A percentile compares a stretch with the other conserved stretches of the same genome.
These are phyloP conservation scores for Eurotiales sp. DNA, from an alignment of 2,329 filamentous ascomycete genomes.

Conservation along the genomic window DNA sequence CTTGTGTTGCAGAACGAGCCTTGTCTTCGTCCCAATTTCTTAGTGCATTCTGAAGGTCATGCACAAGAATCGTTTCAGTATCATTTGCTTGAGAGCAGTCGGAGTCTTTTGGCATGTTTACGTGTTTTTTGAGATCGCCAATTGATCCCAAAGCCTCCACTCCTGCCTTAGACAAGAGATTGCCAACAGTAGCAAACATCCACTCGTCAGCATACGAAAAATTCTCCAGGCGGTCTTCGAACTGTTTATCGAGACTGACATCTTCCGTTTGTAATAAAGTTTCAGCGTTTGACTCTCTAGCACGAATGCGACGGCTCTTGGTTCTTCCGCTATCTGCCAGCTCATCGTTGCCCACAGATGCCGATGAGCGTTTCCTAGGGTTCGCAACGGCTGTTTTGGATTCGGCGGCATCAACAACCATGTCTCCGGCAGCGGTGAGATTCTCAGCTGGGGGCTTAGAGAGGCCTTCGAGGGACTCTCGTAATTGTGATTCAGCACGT, in stretches of 20 bases:
- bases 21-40: slow-evolving; percentile 45
- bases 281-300: slow-evolving; percentile 55
- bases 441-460: slow-evolving; percentile 22
- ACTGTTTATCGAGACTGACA: slow-evolving; percentile 51
- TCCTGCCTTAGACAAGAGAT: slow-evolving; percentile 50
- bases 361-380: slow-evolving; percentile 58
- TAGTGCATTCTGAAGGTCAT: slow-evolving; percentile 43
- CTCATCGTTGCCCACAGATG: slow-evolving; percentile 57
- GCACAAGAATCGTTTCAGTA: slow-evolving; percentile 29
- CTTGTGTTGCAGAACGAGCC: slow-evolving; percentile 42
- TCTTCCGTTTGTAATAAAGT: slow-evolving; percentile 43
- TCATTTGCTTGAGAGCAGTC: slow-evolving; percentile 17
- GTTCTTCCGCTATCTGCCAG: slow-evolving; percentile 53
- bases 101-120: slow-evolving; percentile 19
- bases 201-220: slow-evolving; percentile 55
- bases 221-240: slow-evolving; percentile 52
- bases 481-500: slow-evolving; percentile 34
- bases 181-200: slow-evolving; percentile 52
- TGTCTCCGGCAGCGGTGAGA: slow-evolving; percentile 19
- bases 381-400: slow-evolving; percentile 35
- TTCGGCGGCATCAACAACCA: slow-evolving; percentile 26
- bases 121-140: slow-evolving; percentile 32
- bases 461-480: slow-evolving; percentile 32
- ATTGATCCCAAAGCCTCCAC: slow-evolving; percentile 45
- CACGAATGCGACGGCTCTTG: slow-evolving; percentile 59